Evolutionary conservation across 441 rosid species (phyloP).

Genomic region (Populus hybrid): DNA sequence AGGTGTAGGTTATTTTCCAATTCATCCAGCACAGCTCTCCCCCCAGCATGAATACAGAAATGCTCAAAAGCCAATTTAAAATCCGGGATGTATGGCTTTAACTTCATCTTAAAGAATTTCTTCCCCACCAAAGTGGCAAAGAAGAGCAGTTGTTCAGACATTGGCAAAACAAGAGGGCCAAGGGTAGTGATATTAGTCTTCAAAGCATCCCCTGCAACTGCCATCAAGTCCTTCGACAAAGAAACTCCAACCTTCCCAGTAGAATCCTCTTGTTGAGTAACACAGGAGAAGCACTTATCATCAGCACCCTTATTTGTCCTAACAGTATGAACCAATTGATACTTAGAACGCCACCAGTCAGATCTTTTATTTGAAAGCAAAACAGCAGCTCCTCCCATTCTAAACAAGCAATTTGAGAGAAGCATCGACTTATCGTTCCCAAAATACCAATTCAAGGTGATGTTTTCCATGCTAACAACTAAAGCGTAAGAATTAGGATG

Average conservation of each 20-base stretch:
- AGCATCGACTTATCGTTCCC: constrained; percentile 78
- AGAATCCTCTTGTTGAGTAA: constrained; percentile 58
- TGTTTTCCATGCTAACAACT: constrained; percentile 77
- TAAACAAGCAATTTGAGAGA: constrained; percentile 72
- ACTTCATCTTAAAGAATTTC: constrained; percentile 48
- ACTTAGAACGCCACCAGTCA: constrained; percentile 57
- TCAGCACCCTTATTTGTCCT: constrained; percentile 76
- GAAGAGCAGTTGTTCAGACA: constrained; percentile 64
- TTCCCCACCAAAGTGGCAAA: constrained; percentile 41
- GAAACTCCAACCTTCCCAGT: constrained; percentile 60
- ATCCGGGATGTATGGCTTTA: constrained; percentile 67
- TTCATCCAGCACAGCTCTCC: too few relatives aligned
- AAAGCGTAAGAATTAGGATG: constrained; percentile 64
- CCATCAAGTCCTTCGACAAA: constrained; percentile 20
- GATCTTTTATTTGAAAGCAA: constrained; percentile 56
- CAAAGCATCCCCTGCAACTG: constrained; percentile 64
- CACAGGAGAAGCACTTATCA: constrained; percentile 56
- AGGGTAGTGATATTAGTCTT: constrained; percentile 67
- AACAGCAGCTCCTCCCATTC: constrained; percentile 80
- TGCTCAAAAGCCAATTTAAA: constrained; percentile 32
- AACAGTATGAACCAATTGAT: constrained; percentile 55
- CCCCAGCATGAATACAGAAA: too few relatives aligned
- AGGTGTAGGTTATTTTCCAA: too few relatives aligned
- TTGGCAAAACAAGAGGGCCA: constrained; percentile 72
- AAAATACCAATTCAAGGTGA: constrained; percentile 70